Evolutionary conservation across 257 asterid genomes (phyloP), one percentile per base, ranked within the genome.

Genomic region (Eucommia ulmoides): DNA sequence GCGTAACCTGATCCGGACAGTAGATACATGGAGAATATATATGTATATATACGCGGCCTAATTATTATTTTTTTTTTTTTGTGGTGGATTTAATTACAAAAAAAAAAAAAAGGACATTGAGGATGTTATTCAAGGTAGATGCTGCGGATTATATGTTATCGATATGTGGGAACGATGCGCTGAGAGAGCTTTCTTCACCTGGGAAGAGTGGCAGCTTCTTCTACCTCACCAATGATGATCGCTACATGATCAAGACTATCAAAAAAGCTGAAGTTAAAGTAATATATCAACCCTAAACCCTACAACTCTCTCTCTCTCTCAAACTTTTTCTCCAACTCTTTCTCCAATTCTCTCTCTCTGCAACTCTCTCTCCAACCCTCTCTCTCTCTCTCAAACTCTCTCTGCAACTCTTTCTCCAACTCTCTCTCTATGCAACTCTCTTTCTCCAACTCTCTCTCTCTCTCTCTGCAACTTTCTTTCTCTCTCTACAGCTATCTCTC

Each of bases 71-170:
- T n/a, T n/a, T n/a, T n/a, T n/a, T n/a, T n/a, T n/a, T n/a, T n/a
- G n/a, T n/a, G n/a, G n/a, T n/a, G n/a, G n/a, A n/a, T n/a, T n/a
- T n/a, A n/a, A n/a, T n/a, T n/a, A n/a, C n/a, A n/a, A n/a, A n/a
- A n/a, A n/a, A n/a, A n/a, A n/a, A n/a, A n/a, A n/a, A n/a, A n/a
- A 52, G 56, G 56, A 52, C 26, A 20, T 52, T 52, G 46, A 52
- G 56, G 19, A 46, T 26, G 46, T 20, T 52, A 24, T 52, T 52
- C 22, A 52, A 52, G 46, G 22, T 35, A 10, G 9, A 54, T 52
- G 45, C 56, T 19, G 56, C 56, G 3, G 56, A 52, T 3, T 52
- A 52, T 52, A 52, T 52, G 56, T 26, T 52, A 46, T 52, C 56
- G 18, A 52, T 52, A 14, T 52, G 56, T 52, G 56, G 56, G 19